These are phyloP conservation scores for Penicillium occitanis DNA, from an alignment of 2,329 filamentous ascomycete genomes.

Conservation along the genomic window DNA sequence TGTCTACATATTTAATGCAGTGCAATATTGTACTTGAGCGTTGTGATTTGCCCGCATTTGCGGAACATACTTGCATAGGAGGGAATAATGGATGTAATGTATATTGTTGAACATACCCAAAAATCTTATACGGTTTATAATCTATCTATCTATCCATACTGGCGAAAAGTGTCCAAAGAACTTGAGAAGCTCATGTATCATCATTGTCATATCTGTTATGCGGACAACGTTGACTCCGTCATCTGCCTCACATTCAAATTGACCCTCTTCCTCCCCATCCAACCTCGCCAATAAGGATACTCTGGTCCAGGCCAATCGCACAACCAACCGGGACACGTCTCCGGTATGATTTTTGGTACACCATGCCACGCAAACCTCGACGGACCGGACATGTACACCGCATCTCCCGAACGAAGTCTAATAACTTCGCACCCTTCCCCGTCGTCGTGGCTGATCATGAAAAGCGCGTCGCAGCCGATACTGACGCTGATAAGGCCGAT, in stretches of 20 bases:
- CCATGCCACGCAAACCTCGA: slow-evolving; percentile 93
- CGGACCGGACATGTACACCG: slow-evolving; percentile 80
- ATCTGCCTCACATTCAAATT: slow-evolving; percentile 76
- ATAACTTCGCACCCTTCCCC: slow-evolving; percentile 49
- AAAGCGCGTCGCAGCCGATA: slow-evolving; percentile 85
- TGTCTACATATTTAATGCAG: background rate
- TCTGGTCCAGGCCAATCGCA: slow-evolving; percentile 66
- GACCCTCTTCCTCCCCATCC: slow-evolving; percentile 84
- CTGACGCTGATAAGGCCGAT: slow-evolving; percentile 80
- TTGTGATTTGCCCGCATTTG: background rate
- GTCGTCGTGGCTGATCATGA: slow-evolving; percentile 72
- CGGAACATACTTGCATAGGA: background rate
- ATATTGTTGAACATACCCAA: slow-evolving; percentile 1
- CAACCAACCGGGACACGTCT: slow-evolving; percentile 75
- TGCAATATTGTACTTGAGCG: background rate
- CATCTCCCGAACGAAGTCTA: slow-evolving; percentile 78
- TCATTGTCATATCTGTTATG: background rate
- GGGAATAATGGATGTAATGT: slow-evolving; percentile 1
- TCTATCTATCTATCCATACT: background rate
- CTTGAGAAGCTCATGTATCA: background rate
- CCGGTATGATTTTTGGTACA: slow-evolving; percentile 79
- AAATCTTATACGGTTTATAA: background rate
- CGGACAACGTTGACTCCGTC: background rate
- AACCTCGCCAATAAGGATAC: slow-evolving; percentile 73
- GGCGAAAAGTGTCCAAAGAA: background rate